Base-by-base conservation (phyloP, 2,329 filamentous ascomycete species). In the Ascochyta pisi region DNA sequence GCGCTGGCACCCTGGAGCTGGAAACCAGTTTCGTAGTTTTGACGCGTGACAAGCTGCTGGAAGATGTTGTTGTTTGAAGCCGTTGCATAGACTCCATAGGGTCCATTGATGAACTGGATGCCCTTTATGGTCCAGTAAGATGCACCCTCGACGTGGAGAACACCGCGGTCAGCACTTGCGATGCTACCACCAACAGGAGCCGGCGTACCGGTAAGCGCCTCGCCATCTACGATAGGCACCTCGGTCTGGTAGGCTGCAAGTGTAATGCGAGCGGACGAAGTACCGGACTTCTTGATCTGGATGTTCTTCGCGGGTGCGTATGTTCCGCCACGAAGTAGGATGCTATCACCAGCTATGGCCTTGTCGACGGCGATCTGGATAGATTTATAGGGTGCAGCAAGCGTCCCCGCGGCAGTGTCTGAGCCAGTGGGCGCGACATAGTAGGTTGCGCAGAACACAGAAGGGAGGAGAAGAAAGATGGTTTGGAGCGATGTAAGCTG, bases 261-360 rank as follows among this genome's bases (percentile, higher is more conserved):
- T 0, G 77, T 79, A 43, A 78, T 78, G 1, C 78, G 79, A 2
- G 73, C 67, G 0, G 73, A 69, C 13, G 69, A 60, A 0, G 75
- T 79, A 24, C 81, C 80, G 31, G 57, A 63, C 39, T 65, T 66
- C 44, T 69, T 77, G 65, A 83, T 74, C 61, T 82, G 78, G 41
- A 83, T 80, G 64, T 82, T 83, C 33, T 73, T 76, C 0, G 77
- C 77, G 0, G 76, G 78, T 37, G 73, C 67, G 68, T 82, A 82
- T 3, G 77, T 81, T 15, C 79, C 78, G 7, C 67, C 77, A 7
- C 77, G 77, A 3, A 82, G 69, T 40, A 77, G 76, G 34, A 82
- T 80, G 6, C 71, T 78, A 52, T 81, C 79, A 6, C 81, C 81
- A 26, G 81, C 77, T 7, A 69, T 73, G 13, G 80, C 81, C 23